Conservation (phyloP, 192 early-diverging fungal genomes). For the Blastocladiella britannica region DNA sequence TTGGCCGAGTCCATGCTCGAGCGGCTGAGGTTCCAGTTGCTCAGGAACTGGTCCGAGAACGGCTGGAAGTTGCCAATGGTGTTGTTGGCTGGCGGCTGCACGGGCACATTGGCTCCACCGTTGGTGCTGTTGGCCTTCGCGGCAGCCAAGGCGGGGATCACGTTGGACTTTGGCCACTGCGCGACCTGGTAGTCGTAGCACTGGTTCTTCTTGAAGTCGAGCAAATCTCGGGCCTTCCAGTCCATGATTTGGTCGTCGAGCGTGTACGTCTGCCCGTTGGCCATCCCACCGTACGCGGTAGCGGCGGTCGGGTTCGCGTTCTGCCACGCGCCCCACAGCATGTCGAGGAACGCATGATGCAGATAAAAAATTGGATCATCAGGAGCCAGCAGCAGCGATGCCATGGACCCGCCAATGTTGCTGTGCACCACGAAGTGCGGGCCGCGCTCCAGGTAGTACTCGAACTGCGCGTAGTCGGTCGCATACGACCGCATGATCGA, state of each 20-base stretch:
- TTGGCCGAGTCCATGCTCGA: too few species aligned
- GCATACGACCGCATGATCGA: neutral
- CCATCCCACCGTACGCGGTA: neutral
- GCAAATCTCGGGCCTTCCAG: neutral
- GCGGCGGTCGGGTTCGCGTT: neutral
- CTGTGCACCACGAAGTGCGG: conserved; percentile 12
- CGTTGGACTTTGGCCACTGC: neutral
- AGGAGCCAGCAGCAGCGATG: conserved; percentile 7
- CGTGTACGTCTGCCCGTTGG: neutral
- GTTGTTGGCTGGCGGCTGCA: too few species aligned
- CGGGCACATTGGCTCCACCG: too few species aligned
- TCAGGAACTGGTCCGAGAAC: too few species aligned
- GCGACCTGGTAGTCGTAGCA: neutral
- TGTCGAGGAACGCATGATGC: conserved; percentile 21
- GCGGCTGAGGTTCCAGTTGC: too few species aligned
- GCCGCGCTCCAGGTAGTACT: conserved; percentile 6
- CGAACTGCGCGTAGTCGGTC: conserved; percentile 2
- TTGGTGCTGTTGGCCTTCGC: too few species aligned
- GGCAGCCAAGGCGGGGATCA: too few species aligned
- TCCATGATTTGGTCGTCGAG: neutral
- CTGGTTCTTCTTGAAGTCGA: neutral
- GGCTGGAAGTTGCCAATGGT: too few species aligned
- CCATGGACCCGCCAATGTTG: conserved; percentile 9
- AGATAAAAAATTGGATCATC: conserved; percentile 24
- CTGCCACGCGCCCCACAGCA: conserved; percentile 16